Base-by-base conservation (phyloP, 768 basidiomycete species). In the Macrolepiota dolichaula region DNA sequence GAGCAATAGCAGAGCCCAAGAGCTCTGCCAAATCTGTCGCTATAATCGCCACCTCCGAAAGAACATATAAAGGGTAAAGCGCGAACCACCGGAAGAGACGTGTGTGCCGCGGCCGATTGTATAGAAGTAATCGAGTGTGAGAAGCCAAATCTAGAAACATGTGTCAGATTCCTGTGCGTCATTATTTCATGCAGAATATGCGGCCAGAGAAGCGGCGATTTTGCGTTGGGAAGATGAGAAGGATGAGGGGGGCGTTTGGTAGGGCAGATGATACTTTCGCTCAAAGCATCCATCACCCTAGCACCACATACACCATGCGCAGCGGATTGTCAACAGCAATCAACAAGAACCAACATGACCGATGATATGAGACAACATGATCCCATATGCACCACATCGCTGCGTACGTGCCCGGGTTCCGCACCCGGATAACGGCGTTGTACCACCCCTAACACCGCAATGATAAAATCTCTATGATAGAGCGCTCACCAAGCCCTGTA, bases 11-110 rank as follows among this genome's bases (percentile, higher is more conserved):
- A 46, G 86, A 89, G 4, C 93, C 87, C 22, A 95, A 74, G 15
- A 95, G 77, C 71, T 95, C 92, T 9, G 91, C 89, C 37, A 94
- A 77, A 69, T 92, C 91, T 4, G 91, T 92, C 11, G 85, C 82
- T 24, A 91, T 81, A 67, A 93, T 87, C 55, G 88, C 89, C 5
- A 89, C 70, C 68, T 93, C 91, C 0, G 88, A 72, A 19, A 89
- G 69, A 35, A 73, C 61, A 63, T 89, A 90, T 22, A 90, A 78
- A 1, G 89, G 87, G 67, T 89, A 90, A 12, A 88, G 76, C 3
- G 79, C 77, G 4, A 80, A 73, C 80, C 83, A 85, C 64, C 89
- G 80, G 67, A 78, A 85, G 37, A 86, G 68, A 15, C 76, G 71
- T 35, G 78, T 83, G 68, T 88, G 77, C 62, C 79, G 82, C 11